phyloP scores from a whole-genome alignment of 805 yeast species.

The Myxozyma nipponensis region DNA sequence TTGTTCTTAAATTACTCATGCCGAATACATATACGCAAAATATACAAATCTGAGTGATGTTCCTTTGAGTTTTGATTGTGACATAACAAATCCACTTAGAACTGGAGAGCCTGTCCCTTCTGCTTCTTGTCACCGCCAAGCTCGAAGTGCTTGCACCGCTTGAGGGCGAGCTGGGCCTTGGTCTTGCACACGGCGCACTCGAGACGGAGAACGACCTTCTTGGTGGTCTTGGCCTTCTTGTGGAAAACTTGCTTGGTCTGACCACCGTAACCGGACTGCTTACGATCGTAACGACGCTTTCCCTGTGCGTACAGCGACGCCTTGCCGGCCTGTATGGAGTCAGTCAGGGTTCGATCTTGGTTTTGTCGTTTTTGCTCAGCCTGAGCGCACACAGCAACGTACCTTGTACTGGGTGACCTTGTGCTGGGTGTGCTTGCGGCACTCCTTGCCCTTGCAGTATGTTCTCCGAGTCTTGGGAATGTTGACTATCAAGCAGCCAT shows the following conservation, averaged over 20 bases:
- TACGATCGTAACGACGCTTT: conserved; percentile 99
- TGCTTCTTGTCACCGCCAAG: conserved; percentile 99
- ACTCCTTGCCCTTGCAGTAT: conserved; percentile 98
- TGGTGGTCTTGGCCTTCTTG: conserved; percentile 99
- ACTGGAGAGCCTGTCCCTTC: conserved; percentile 99
- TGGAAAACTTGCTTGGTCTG: conserved; percentile 99
- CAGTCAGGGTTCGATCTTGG: background rate
- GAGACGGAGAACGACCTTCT: conserved; percentile 98
- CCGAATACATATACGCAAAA: too few relatives aligned
- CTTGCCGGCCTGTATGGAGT: conserved; percentile 72
- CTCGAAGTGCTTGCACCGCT: conserved; percentile 99
- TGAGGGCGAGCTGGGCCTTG: conserved; percentile 94
- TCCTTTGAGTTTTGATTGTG: too few relatives aligned
- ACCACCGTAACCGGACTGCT: conserved; percentile 99
- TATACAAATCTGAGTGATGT: too few relatives aligned
- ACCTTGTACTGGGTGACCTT: conserved; percentile 98
- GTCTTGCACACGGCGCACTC: conserved; percentile 99
- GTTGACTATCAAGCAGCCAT: conserved; percentile 66
- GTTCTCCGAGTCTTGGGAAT: conserved; percentile 99
- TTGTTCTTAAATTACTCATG: too few relatives aligned
- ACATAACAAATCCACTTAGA: conserved; percentile 53
- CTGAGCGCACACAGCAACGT: background rate
- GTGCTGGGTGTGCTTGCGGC: conserved; percentile 99
- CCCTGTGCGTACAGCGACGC: conserved; percentile 99
- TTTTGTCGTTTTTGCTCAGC: background rate